Conservation (phyloP, 1,139 yeast species). For the Meyerozyma smithsonii region DNA sequence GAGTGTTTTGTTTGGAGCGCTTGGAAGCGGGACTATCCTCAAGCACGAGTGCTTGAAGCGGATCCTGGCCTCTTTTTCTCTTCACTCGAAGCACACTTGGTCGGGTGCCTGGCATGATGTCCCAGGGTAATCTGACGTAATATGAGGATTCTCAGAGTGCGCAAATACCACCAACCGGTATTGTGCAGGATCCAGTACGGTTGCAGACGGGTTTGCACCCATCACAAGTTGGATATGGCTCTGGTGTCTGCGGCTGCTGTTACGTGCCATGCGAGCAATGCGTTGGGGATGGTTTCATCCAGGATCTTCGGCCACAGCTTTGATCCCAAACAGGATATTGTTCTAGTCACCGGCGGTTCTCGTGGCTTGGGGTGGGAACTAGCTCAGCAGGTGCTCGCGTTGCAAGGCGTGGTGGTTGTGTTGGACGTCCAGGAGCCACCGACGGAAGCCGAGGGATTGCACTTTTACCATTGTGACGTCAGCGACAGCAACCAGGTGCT, state of each 20-base stretch:
- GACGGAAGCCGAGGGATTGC: constrained; percentile 29
- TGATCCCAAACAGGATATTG: constrained; percentile 51
- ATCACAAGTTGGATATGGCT: not conserved
- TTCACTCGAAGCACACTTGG: constrained; percentile 75
- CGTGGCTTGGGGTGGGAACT: constrained; percentile 71
- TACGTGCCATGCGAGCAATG: constrained; percentile 22
- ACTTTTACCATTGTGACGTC: constrained; percentile 67
- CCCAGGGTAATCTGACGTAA: not conserved
- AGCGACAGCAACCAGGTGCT: constrained; percentile 40
- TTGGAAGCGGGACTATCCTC: constrained; percentile 38
- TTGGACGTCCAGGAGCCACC: constrained; percentile 53
- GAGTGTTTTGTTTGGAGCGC: constrained; percentile 40
- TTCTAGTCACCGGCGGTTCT: constrained; percentile 79
- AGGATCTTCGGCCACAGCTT: constrained; percentile 45
- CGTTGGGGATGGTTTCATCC: constrained; percentile 27
- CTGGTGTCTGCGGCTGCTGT: constrained; percentile 2
- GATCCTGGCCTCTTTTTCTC: constrained; percentile 80
- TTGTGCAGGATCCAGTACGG: not conserved
- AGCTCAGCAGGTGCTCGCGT: constrained; percentile 38
- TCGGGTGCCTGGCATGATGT: constrained; percentile 15
- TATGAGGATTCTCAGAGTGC: no score
- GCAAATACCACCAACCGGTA: no score
- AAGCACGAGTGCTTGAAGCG: constrained; percentile 67
- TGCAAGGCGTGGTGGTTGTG: constrained; percentile 51
- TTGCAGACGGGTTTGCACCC: constrained; percentile 1